Base-by-base conservation (phyloP, 2,329 filamentous ascomycete species). In the Fusarium sacchari region DNA sequence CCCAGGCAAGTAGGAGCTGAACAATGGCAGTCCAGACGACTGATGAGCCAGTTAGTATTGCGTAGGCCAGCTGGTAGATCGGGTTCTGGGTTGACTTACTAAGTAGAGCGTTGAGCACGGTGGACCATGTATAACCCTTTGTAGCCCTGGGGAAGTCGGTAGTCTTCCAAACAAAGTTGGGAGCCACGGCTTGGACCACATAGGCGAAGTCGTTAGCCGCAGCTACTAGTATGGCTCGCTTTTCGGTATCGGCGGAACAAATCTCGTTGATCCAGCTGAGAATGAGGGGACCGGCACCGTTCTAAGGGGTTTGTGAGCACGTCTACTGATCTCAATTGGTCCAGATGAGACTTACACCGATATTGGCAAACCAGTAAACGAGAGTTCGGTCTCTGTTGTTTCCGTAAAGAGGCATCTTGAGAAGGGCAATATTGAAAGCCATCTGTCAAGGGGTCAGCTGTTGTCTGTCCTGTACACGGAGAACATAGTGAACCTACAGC, bases 201-300 rank as follows among this genome's bases (percentile, higher is more conserved):
- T 76, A 76, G 7, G 67, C 67, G 1, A 70, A 43, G n/a, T 69
- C 65, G 14, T 69, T 70, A 12, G 59, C 65, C 2, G 67, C 43
- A 7, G 52, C 66, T 14, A 76, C 73, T 8, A 76, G 46, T 0
- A 76, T 26, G 5, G 71, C 73, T 44, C 71, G 66, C 12, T 76
- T 76, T 49, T 76, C 74, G 3, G 74, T 76, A 62, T 76, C 74
- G 12, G 57, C 50, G 1, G 63, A 62, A 30, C 73, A 74, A 3
- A 76, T 74, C n/a, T 76, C 73, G 26, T 76, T 76, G 18, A 76
- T 74, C 73, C 73, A 76, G 20, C 73, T 74, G 7, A 76, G 61
- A 15, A 76, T 76, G 3, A 76, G 71, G 28, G 71, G 74, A 6
- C 74, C 73, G 4, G 73, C 74, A 13, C 74, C 71, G 18, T 60